Evolutionary conservation across 2,329 filamentous ascomycete species (phyloP).

Genomic region (Fusarium sambucinum): DNA sequence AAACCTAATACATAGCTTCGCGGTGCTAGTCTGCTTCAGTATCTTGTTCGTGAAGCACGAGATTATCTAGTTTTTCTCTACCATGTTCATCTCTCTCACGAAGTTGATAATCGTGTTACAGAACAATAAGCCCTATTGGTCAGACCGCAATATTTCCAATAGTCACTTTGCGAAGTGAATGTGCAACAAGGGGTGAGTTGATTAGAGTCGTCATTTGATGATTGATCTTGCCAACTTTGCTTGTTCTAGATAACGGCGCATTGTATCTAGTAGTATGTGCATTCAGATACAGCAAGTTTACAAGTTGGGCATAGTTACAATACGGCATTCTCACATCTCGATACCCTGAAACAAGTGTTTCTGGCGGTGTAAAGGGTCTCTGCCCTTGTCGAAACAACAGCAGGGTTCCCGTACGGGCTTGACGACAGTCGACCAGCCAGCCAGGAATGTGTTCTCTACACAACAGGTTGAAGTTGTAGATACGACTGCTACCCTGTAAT

Average conservation of each 20-base stretch:
- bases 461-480: neutral
- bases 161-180: no score
- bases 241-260: neutral
- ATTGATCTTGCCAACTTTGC: constrained; percentile 7
- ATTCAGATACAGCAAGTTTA: neutral
- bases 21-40: neutral
- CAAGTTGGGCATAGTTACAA: neutral
- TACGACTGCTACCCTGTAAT: constrained; percentile 28
- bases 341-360: constrained; percentile 40
- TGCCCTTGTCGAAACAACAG: constrained; percentile 26
- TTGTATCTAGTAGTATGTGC: neutral
- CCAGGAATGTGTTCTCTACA: neutral
- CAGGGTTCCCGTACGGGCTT: constrained; percentile 3
- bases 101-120: neutral
- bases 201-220: constrained; percentile 1
- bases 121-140: neutral
- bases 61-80: neutral
- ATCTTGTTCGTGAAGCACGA: neutral
- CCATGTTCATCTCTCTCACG: neutral
- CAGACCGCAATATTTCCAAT: neutral
- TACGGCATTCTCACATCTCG: constrained; percentile 27
- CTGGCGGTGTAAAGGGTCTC: constrained; percentile 34
- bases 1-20: constrained; percentile 2
- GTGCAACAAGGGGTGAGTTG: neutral
- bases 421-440: neutral